A percentile compares a stretch with the other conserved stretches of the same genome.
These are phyloP conservation scores for Puccinellia tenuiflora DNA, from an alignment of 176 grass and related monocot species.

Conservation along the genomic window DNA sequence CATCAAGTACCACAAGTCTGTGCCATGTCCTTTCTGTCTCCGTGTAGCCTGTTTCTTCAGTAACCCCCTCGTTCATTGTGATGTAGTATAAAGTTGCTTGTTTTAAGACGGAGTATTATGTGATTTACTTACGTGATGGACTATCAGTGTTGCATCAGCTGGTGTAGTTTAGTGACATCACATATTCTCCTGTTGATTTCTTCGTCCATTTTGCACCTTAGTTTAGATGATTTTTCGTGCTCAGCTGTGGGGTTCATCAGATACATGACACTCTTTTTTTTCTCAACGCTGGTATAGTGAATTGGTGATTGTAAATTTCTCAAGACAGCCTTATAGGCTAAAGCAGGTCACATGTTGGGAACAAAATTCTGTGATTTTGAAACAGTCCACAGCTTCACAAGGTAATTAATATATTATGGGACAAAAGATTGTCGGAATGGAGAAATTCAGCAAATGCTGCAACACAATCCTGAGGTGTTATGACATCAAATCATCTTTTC, in stretches of 20 bases:
- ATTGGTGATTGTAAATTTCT: neutral
- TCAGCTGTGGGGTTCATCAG: neutral
- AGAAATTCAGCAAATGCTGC: neutral
- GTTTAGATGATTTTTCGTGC: neutral
- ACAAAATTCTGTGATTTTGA: neutral
- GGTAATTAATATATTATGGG: neutral
- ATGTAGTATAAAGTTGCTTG: neutral
- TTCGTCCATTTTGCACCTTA: neutral
- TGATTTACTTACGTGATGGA: neutral
- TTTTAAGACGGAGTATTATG: neutral
- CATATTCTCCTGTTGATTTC: neutral
- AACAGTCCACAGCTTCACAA: neutral
- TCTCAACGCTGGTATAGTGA: neutral
- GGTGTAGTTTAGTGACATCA: neutral
- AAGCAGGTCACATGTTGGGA: neutral
- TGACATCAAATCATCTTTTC: neutral
- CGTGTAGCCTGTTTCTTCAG: neutral
- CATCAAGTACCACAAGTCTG: conserved; percentile 84
- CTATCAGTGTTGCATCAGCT: neutral
- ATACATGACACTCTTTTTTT: neutral
- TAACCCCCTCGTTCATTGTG: neutral
- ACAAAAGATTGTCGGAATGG: neutral
- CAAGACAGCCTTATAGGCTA: neutral
- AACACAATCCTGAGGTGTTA: neutral
- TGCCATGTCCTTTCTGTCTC: neutral